These are phyloP conservation scores for Coemansia sp. DNA, from an alignment of 192 early-diverging fungal species.

Conservation along the genomic window DNA sequence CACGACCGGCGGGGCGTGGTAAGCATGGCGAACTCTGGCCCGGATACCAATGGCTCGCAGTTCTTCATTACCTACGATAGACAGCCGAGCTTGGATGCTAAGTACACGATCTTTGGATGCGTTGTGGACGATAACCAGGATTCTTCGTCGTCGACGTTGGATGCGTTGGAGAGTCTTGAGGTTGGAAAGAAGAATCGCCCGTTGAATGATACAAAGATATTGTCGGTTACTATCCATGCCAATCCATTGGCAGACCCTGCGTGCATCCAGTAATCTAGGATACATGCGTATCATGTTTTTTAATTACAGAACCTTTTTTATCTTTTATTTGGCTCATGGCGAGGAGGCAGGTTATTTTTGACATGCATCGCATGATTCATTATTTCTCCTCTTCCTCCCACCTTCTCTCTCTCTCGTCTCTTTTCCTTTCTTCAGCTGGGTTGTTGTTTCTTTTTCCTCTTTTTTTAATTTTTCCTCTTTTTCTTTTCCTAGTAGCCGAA, in stretches of 20 bases:
- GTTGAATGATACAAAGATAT: constrained; percentile 73
- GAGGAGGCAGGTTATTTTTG: not conserved
- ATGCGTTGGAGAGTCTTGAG: constrained; percentile 82
- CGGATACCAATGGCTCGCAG: constrained; percentile 86
- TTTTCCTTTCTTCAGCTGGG: not conserved
- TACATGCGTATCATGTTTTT: not conserved
- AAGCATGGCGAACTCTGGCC: constrained; percentile 91
- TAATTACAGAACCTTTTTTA: not conserved
- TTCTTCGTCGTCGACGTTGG: constrained; percentile 60
- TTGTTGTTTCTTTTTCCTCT: constrained; percentile 4
- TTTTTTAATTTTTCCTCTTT: not conserved
- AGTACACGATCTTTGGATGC: constrained; percentile 72
- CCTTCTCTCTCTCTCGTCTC: not conserved
- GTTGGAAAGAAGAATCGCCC: constrained; percentile 84
- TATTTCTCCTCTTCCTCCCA: not conserved
- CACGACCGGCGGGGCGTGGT: constrained; percentile 87
- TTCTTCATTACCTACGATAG: constrained; percentile 91
- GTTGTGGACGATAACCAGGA: constrained; percentile 82
- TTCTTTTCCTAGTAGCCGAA: not conserved
- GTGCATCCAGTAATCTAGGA: constrained; percentile 14
- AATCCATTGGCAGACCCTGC: constrained; percentile 84
- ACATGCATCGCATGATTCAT: not conserved
- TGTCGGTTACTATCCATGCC: constrained; percentile 83
- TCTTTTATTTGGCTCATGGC: not conserved
- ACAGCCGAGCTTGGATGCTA: constrained; percentile 85